Evolutionary conservation across 2,329 filamentous ascomycete genomes (phyloP).

Genomic region (Fusarium nodosum): DNA sequence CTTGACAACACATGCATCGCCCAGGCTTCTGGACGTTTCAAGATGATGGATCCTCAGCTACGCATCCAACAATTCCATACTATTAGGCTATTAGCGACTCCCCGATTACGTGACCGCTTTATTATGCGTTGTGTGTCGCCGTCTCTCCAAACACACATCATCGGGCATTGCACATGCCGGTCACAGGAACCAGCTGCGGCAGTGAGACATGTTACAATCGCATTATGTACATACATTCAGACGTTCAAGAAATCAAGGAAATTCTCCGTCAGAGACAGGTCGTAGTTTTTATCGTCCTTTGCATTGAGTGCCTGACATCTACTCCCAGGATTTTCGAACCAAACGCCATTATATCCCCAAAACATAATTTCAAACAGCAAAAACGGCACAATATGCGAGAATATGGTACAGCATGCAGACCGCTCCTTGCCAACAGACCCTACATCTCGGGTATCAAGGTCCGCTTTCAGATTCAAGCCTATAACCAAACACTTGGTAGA

Average conservation of each 20-base stretch:
- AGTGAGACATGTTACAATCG: constrained; percentile 18
- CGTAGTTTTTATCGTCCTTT: constrained; percentile 48
- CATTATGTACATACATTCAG: neutral
- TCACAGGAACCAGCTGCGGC: constrained; percentile 27
- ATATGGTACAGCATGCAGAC: constrained; percentile 51
- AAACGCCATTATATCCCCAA: constrained; percentile 49
- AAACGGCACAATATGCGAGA: constrained; percentile 42
- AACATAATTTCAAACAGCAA: constrained; percentile 43
- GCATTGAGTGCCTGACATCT: constrained; percentile 51
- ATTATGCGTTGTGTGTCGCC: constrained; percentile 24
- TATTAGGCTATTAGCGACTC: constrained; percentile 27
- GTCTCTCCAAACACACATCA: constrained; percentile 11
- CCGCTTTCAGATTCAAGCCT: constrained; percentile 25
- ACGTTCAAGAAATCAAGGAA: constrained; percentile 10
- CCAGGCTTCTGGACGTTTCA: constrained; percentile 38
- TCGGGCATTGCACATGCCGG: constrained; percentile 18
- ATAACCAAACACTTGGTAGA: constrained; percentile 20
- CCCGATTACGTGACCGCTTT: constrained; percentile 15
- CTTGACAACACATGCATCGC: constrained; percentile 44
- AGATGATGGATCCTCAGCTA: constrained; percentile 30
- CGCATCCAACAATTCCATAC: constrained; percentile 19
- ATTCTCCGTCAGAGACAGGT: constrained; percentile 9
- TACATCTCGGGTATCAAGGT: constrained; percentile 43
- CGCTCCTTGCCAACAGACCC: constrained; percentile 47
- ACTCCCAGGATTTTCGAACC: constrained; percentile 52